Percentiles rank a stretch among this genome's conserved stretches.
Evolutionary conservation across 306 rosid genomes (phyloP).

Genomic region (Fragaria vesca): DNA sequence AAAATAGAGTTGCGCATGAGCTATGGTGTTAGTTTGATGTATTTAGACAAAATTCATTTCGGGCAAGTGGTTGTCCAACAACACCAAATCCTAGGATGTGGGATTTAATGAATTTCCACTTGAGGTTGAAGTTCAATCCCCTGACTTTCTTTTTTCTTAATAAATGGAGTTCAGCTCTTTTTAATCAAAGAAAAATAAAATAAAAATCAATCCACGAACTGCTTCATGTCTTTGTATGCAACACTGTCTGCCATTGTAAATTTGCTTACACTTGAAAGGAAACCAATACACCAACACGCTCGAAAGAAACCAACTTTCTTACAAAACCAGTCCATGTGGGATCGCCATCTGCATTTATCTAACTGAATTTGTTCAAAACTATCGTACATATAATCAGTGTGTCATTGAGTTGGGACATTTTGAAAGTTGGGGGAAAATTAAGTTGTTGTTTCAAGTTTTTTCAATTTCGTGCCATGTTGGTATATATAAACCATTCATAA

Average conservation of each 20-base stretch:
- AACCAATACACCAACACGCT: conserved; percentile 26
- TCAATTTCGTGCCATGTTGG: background rate
- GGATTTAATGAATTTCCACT: conserved; percentile 42
- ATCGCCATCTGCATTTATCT: conserved; percentile 21
- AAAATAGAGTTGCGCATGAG: background rate
- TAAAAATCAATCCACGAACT: conserved; percentile 11
- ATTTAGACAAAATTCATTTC: background rate
- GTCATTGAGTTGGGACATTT: conserved; percentile 7
- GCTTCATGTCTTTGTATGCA: conserved; percentile 21
- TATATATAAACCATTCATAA: background rate
- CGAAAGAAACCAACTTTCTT: conserved; percentile 21
- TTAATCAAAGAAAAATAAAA: too few species aligned
- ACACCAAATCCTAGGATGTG: conserved; percentile 25
- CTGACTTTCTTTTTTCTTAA: too few species aligned
- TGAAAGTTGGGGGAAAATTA: background rate
- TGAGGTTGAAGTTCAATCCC: conserved; percentile 23
- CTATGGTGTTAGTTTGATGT: background rate
- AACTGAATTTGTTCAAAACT: conserved; percentile 28
- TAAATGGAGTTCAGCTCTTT: too few species aligned
- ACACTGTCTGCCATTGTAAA: conserved; percentile 52
- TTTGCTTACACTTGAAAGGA: conserved; percentile 10
- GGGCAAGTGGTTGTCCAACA: background rate
- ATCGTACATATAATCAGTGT: background rate
- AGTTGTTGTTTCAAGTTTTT: background rate
- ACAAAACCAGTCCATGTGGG: conserved; percentile 22